Evolutionary conservation across 2,329 filamentous ascomycete species (phyloP).

Genomic region (Venturia nashicola): DNA sequence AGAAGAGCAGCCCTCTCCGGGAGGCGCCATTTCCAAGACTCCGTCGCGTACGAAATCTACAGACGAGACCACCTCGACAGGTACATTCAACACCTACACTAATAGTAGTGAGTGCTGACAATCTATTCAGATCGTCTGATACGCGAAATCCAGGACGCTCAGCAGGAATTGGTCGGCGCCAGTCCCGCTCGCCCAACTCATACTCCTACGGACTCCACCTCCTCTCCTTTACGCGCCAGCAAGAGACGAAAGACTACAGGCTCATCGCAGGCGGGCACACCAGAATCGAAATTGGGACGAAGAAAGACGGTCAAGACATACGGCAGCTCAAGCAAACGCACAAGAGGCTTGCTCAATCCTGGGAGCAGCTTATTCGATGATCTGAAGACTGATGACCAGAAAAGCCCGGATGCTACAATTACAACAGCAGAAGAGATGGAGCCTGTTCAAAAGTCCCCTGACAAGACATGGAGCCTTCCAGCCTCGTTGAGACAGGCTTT

Average conservation of each 20-base stretch:
- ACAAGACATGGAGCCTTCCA: constrained; percentile 6
- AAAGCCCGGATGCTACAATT: not conserved
- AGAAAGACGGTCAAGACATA: constrained; percentile 1
- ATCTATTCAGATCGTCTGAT: not conserved
- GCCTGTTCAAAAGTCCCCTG: not conserved
- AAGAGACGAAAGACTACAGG: not conserved
- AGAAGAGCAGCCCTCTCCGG: not conserved
- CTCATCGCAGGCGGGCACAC: not conserved
- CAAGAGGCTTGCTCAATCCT: not conserved
- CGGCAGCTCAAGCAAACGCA: not conserved
- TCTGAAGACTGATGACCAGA: not conserved
- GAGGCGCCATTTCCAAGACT: not conserved
- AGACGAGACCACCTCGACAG: not conserved
- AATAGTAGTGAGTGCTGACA: not conserved
- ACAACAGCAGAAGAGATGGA: not conserved
- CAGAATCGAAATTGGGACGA: not conserved
- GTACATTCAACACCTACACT: not conserved
- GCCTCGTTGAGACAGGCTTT: constrained; percentile 5
- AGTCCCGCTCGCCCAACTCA: not conserved
- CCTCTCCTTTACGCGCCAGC: not conserved
- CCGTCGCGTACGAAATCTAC: constrained; percentile 2
- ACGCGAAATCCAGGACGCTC: not conserved
- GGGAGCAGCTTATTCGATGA: not conserved
- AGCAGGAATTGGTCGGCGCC: not conserved
- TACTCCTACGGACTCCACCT: not conserved